Conservation (phyloP, 2,329 filamentous ascomycete genomes). For the Bimuria novae-zelandiae region DNA sequence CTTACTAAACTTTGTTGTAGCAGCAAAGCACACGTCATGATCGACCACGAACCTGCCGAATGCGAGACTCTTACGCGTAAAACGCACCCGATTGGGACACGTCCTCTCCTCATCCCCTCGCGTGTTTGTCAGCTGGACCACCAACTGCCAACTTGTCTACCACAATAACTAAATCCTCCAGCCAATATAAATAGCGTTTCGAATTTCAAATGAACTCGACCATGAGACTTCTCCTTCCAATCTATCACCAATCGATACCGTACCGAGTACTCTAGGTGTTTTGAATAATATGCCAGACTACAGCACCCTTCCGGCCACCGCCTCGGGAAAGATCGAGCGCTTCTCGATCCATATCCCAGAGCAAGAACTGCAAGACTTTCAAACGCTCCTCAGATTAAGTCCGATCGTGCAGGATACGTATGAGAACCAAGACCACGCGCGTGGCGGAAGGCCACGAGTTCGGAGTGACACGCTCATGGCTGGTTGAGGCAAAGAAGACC, state of each 20-base stretch:
- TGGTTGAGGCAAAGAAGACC: constrained; percentile 31
- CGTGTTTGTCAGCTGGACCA: constrained; percentile 4
- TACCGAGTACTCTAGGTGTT: no score
- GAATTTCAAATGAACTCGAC: no score
- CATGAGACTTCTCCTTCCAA: no score
- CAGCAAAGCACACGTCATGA: not conserved
- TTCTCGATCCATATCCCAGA: constrained; percentile 36
- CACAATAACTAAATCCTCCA: not conserved
- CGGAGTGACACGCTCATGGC: constrained; percentile 38
- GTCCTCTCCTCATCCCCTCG: not conserved
- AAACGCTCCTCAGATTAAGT: constrained; percentile 32
- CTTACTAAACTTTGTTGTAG: not conserved
- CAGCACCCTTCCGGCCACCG: constrained; percentile 5
- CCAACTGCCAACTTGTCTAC: not conserved
- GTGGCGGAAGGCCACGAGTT: constrained; percentile 30
- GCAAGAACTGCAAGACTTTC: constrained; percentile 35
- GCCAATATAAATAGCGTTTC: not conserved
- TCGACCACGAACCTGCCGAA: not conserved
- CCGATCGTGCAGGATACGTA: constrained; percentile 39
- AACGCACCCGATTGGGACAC: not conserved
- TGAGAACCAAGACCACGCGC: constrained; percentile 31
- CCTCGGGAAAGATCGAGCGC: constrained; percentile 7
- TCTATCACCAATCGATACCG: no score
- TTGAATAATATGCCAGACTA: constrained; percentile 6
- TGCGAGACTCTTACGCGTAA: not conserved